A percentile compares a stretch with the other conserved stretches of the same genome.
These are phyloP conservation scores for Aspergillus leporis DNA, from an alignment of 495 filamentous ascomycete genomes.

Conservation along the genomic window DNA sequence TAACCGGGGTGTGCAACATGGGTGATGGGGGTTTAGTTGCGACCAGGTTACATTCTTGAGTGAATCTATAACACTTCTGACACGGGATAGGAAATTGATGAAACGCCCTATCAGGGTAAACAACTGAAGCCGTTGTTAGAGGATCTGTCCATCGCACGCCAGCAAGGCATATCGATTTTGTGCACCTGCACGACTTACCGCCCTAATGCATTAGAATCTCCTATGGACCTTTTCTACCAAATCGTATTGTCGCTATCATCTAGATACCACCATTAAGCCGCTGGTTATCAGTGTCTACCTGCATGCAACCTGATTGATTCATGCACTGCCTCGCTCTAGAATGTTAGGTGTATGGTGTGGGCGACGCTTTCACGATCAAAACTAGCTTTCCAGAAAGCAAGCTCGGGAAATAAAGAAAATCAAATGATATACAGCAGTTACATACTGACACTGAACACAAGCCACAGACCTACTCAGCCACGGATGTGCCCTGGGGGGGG, in stretches of 20 bases:
- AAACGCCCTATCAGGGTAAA: neutral
- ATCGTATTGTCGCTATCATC: neutral
- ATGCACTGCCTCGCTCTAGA: neutral
- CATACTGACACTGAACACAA: neutral
- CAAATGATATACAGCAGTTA: neutral
- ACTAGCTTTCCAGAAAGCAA: neutral
- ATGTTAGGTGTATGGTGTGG: neutral
- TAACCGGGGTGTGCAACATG: conserved; percentile 6
- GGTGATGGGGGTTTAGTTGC: neutral
- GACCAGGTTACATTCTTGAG: neutral
- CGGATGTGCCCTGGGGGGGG: neutral
- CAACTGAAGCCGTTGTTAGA: neutral
- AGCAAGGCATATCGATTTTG: neutral
- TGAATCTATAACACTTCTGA: neutral
- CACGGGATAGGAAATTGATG: neutral
- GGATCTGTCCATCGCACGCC: neutral
- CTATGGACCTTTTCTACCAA: neutral
- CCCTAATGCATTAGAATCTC: neutral
- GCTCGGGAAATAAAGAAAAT: neutral
- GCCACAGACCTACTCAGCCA: conserved; percentile 2
- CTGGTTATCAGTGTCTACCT: neutral
- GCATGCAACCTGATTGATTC: neutral
- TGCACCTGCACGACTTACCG: neutral
- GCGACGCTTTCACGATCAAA: neutral
- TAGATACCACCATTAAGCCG: neutral